phyloP scores from a whole-genome alignment of 1,284 basidiomycete genomes.

The Pascua guehoae region DNA sequence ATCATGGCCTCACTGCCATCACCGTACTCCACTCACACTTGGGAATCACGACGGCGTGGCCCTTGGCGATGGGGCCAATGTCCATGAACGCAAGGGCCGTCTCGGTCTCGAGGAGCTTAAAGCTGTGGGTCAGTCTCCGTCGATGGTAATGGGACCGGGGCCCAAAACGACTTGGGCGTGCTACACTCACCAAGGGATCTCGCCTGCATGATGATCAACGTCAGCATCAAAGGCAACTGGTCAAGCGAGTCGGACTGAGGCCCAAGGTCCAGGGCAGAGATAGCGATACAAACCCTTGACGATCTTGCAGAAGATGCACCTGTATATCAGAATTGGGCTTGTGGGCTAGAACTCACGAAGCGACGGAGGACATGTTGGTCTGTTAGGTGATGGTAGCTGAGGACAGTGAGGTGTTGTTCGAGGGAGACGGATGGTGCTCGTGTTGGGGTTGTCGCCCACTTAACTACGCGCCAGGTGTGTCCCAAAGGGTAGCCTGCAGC shows the following conservation, averaged over 20 bases:
- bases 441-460: background rate
- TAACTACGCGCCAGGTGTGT: too few relatives aligned
- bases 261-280: background rate
- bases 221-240: background rate
- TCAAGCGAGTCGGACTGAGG: background rate
- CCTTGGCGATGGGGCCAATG: constrained; percentile 78
- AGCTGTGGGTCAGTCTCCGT: constrained; percentile 50
- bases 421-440: background rate
- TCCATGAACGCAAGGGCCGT: constrained; percentile 75
- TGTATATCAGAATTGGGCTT: constrained; percentile 5
- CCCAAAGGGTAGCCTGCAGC: too few relatives aligned
- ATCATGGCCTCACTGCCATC: too few relatives aligned
- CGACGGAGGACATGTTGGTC: constrained; percentile 10
- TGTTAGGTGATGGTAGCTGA: background rate
- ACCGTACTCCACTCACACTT: constrained; percentile 60
- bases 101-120: constrained; percentile 77
- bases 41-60: constrained; percentile 76
- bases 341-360: constrained; percentile 5
- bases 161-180: background rate
- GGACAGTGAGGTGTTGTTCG: background rate
- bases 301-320: constrained; percentile 87
- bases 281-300: constrained; percentile 62
- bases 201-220: constrained; percentile 29
- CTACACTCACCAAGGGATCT: constrained; percentile 52
- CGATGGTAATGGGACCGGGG: background rate